These are phyloP conservation scores for Lepidium didymum DNA, from an alignment of 345 rosid genomes.

Conservation along the genomic window DNA sequence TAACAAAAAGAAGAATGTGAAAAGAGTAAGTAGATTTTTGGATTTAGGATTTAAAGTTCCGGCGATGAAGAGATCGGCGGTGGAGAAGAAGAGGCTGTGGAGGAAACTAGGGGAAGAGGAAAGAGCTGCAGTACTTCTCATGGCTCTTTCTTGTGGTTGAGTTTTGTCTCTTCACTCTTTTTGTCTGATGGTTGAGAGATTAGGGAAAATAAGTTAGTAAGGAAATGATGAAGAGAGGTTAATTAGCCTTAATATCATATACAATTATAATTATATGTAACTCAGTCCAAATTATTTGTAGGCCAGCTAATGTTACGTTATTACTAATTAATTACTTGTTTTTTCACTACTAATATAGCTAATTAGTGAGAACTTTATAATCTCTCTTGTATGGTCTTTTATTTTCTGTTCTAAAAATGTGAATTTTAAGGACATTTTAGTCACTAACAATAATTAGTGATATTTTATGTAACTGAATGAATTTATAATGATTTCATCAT, in stretches of 20 bases:
- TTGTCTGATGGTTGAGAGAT: neutral
- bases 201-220: constrained; percentile 21
- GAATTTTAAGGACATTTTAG: neutral
- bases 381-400: neutral
- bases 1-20: constrained; percentile 9
- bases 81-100: constrained; percentile 52
- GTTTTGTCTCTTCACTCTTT: constrained; percentile 23
- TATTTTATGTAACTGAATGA: no score
- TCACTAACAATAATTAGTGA: no score
- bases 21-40: constrained; percentile 24
- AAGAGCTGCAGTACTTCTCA: constrained; percentile 79
- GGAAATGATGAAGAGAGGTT: constrained; percentile 9
- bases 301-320: constrained; percentile 4
- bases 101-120: constrained; percentile 72
- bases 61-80: constrained; percentile 48
- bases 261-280: constrained; percentile 10
- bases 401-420: neutral
- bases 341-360: neutral
- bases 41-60: constrained; percentile 83
- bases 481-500: no score
- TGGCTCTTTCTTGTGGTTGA: constrained; percentile 80
- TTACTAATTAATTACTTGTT: neutral
- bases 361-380: neutral
- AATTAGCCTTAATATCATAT: neutral
- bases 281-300: neutral